Evolutionary conservation across 805 yeast genomes (phyloP).

Genomic region (Zygoascus tannicola): DNA sequence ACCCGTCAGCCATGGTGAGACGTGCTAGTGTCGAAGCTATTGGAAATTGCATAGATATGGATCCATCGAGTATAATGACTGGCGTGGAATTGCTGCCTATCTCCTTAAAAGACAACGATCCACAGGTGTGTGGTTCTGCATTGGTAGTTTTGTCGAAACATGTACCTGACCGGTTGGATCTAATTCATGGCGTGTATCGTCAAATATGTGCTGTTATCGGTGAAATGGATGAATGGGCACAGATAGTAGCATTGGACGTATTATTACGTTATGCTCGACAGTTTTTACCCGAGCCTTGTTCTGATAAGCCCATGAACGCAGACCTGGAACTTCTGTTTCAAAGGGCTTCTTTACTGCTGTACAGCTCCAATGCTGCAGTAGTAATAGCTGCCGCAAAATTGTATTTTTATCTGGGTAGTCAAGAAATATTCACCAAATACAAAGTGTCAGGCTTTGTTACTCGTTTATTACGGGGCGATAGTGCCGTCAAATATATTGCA

Average conservation of each 20-base stretch:
- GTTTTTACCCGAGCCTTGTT: constrained; percentile 47
- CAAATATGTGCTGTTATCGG: constrained; percentile 39
- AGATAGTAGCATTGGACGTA: constrained; percentile 47
- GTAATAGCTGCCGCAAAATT: constrained; percentile 52
- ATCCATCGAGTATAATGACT: constrained; percentile 38
- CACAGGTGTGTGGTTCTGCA: constrained; percentile 62
- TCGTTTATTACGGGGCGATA: constrained; percentile 29
- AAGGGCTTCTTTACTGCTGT: constrained; percentile 38
- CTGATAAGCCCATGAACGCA: constrained; percentile 33
- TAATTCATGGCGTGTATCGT: constrained; percentile 64
- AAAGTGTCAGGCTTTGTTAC: constrained; percentile 45
- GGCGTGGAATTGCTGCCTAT: constrained; percentile 40
- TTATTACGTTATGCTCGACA: constrained; percentile 57
- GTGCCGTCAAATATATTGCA: constrained; percentile 32
- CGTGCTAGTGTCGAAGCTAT: constrained; percentile 71
- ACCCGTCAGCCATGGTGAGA: constrained; percentile 70
- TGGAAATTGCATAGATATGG: constrained; percentile 43
- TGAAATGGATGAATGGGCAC: constrained; percentile 68
- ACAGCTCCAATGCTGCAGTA: constrained; percentile 49
- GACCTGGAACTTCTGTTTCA: constrained; percentile 52
- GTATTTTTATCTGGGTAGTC: constrained; percentile 48
- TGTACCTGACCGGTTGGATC: constrained; percentile 48
- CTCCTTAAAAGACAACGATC: constrained; percentile 56
- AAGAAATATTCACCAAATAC: constrained; percentile 39
- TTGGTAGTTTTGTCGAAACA: constrained; percentile 46